phyloP scores from a whole-genome alignment of 2,329 filamentous ascomycete species.

The Colletotrichum sp. region DNA sequence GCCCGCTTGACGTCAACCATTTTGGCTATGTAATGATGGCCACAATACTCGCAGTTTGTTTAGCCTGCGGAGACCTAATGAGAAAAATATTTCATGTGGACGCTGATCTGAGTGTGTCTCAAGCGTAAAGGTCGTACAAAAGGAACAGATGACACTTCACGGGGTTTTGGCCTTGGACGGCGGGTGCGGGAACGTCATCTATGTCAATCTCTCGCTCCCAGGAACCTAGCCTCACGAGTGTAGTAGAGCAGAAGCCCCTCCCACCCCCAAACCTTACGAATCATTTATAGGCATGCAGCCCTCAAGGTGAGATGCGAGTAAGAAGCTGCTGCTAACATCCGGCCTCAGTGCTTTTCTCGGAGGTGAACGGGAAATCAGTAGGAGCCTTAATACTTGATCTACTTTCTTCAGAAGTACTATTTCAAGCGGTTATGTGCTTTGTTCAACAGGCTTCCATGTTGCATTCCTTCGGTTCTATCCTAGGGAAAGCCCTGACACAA shows the following conservation, averaged over 20 bases:
- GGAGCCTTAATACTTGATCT: neutral
- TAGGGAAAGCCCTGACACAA: neutral
- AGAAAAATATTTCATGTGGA: neutral
- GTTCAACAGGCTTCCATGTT: neutral
- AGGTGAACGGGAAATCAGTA: neutral
- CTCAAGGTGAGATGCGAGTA: neutral
- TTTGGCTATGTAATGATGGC: neutral
- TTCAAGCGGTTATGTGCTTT: neutral
- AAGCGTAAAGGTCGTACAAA: neutral
- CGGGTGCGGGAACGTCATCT: neutral
- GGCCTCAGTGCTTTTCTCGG: neutral
- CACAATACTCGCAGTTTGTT: neutral
- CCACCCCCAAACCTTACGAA: neutral
- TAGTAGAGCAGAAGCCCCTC: neutral
- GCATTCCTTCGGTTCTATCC: neutral
- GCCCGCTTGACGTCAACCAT: neutral
- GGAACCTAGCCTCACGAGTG: neutral
- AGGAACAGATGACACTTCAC: neutral
- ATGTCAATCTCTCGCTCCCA: neutral
- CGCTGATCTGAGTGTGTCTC: neutral
- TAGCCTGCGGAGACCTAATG: neutral
- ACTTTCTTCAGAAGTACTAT: neutral
- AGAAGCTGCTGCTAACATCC: neutral
- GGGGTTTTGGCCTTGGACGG: neutral
- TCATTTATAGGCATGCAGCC: neutral